These are phyloP conservation scores for Blastocladiella britannica DNA, from an alignment of 192 early-diverging fungal species.

Conservation along the genomic window DNA sequence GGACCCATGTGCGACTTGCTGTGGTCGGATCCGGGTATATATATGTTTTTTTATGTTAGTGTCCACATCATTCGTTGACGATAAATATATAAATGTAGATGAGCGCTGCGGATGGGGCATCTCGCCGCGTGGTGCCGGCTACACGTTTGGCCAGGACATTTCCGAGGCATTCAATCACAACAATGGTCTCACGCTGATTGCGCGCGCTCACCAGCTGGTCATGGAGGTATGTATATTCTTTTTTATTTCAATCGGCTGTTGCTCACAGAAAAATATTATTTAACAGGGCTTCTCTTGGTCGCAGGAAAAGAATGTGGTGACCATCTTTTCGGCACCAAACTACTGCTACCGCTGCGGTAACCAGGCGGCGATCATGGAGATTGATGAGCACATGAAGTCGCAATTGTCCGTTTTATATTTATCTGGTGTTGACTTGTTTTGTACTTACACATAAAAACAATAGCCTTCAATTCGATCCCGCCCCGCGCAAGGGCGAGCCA, in stretches of 20 bases:
- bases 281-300: slow-evolving; percentile 85
- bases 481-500: slow-evolving; percentile 89
- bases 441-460: slow-evolving; percentile 1
- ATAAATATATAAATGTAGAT: slow-evolving; percentile 16
- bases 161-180: slow-evolving; percentile 77
- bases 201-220: slow-evolving; percentile 79
- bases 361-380: slow-evolving; percentile 99
- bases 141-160: slow-evolving; percentile 77
- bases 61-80: not conserved
- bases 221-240: slow-evolving; percentile 41
- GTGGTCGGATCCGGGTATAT: slow-evolving; percentile 35
- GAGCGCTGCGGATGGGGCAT: slow-evolving; percentile 74
- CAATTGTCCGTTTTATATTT: slow-evolving; percentile 52
- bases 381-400: slow-evolving; percentile 98
- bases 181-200: slow-evolving; percentile 91
- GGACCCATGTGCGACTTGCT: slow-evolving; percentile 73
- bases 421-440: not conserved
- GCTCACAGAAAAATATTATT: not conserved
- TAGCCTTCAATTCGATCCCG: slow-evolving; percentile 89
- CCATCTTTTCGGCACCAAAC: slow-evolving; percentile 97
- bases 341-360: slow-evolving; percentile 99
- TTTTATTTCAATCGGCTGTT: not conserved
- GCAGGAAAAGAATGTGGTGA: slow-evolving; percentile 95
- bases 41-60: slow-evolving; percentile 1
- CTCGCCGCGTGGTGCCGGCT: slow-evolving; percentile 66